Base-by-base conservation (phyloP, 805 yeast species). In the Schizosaccharomyces lindneri region DNA sequence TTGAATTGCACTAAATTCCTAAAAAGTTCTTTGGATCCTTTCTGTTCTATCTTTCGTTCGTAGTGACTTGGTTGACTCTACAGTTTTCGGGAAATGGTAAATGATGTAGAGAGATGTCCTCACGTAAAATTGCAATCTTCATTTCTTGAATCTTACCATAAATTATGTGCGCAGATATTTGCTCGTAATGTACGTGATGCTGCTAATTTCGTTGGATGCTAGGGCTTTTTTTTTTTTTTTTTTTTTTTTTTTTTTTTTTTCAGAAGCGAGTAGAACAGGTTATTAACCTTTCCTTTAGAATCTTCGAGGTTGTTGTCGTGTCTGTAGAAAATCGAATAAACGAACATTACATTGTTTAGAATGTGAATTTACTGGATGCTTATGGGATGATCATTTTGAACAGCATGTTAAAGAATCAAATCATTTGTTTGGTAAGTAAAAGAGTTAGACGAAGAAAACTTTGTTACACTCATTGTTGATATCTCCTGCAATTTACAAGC, bases 301-400 rank as follows among this genome's bases (percentile, higher is more conserved):
- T 13, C 27, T 46, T 24, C 51, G 27, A 17, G 27, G 51, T 46
- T 24, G 51, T 4, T 46, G 51, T 4, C n/a, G 51, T 13, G 27
- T 24, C 21, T 55, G 59, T 29, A 29, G 17, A 32, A 19, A 29
- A 21, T 19, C 36, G 9, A 29, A 31, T 19, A 57, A 57, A 24
- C 41, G 60, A 36, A 67, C 64, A 4, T 59, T 67, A 19, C 48
- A 63, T 21, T 67, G 69, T 55, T 61, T 67, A 27, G 67, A 67
- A 55, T 67, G 69, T 41, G 61, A 65, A 4, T 61, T 36, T 41
- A 65, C 65, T 17, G 67, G 67, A 11, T 67, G 69, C 51, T 55
- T 61, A 19, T 62, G 61, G 41, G 41, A 48, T 6, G 61, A 61
- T 19, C 69, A 67, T 63, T 62, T 65, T 5, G 63, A 64, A 24